phyloP scores from a whole-genome alignment of 768 basidiomycete genomes.

The Kwoniella dendrophila region DNA sequence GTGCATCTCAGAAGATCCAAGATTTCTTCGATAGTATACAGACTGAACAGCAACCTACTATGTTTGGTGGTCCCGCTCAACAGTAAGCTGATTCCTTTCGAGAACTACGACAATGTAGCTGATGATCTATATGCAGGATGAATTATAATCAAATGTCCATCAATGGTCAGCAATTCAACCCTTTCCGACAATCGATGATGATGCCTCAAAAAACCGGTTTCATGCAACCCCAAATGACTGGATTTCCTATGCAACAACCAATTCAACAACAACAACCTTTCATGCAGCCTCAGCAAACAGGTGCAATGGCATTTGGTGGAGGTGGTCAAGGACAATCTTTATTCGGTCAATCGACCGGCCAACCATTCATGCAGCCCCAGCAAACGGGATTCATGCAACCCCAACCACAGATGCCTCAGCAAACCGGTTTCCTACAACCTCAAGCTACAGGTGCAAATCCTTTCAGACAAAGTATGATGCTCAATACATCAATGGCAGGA shows the following conservation, averaged over 20 bases:
- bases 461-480: conserved; percentile 78
- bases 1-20: conserved; percentile 60
- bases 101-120: neutral
- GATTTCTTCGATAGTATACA: conserved; percentile 94
- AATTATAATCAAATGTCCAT: conserved; percentile 47
- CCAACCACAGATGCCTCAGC: conserved; percentile 52
- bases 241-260: conserved; percentile 56
- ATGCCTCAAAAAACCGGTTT: conserved; percentile 55
- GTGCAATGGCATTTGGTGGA: conserved; percentile 52
- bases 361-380: conserved; percentile 41
- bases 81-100: conserved; percentile 22
- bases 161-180: conserved; percentile 68
- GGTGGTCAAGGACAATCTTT: conserved; percentile 45
- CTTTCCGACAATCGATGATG: conserved; percentile 69
- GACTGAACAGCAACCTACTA: conserved; percentile 63
- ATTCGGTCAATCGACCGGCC: conserved; percentile 65
- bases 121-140: neutral
- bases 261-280: conserved; percentile 44
- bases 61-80: conserved; percentile 45
- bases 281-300: conserved; percentile 64
- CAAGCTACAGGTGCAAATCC: conserved; percentile 70
- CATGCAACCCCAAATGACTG: conserved; percentile 55
- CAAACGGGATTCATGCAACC: conserved; percentile 33
- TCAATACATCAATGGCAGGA: conserved; percentile 63
- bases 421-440: conserved; percentile 53